Percentiles rank a stretch among this genome's conserved stretches.
phyloP scores from a whole-genome alignment of 345 rosid genomes.

The Syzygium oleosum region DNA sequence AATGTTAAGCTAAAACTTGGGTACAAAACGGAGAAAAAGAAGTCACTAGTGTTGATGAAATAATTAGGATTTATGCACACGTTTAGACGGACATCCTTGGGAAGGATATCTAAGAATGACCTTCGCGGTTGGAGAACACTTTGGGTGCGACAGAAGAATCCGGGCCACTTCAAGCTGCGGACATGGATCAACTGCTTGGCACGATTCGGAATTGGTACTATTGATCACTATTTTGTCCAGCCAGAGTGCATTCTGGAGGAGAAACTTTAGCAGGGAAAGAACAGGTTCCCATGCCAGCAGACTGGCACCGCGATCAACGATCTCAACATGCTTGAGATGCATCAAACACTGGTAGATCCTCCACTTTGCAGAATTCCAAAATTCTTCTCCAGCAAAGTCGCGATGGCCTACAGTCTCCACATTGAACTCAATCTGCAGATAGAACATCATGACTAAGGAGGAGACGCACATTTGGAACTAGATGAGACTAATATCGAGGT shows the following conservation, averaged over 20 bases:
- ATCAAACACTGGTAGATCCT: neutral
- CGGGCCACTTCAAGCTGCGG: neutral
- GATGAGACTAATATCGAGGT: neutral
- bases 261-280: neutral
- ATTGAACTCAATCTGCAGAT: neutral
- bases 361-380: neutral
- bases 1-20: neutral
- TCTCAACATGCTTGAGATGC: neutral
- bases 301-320: neutral
- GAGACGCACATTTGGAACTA: neutral
- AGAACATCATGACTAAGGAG: neutral
- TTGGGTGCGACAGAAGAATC: neutral
- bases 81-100: neutral
- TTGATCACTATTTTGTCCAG: neutral
- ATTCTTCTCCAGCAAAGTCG: neutral
- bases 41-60: neutral
- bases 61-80: neutral
- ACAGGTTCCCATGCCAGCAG: neutral
- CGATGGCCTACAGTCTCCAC: neutral
- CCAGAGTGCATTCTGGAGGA: neutral
- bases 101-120: neutral
- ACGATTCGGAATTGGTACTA: neutral
- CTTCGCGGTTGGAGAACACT: neutral
- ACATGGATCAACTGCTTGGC: neutral
- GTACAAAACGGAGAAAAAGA: neutral